phyloP scores from a whole-genome alignment of 768 basidiomycete genomes.

The Auricularia cornea region DNA sequence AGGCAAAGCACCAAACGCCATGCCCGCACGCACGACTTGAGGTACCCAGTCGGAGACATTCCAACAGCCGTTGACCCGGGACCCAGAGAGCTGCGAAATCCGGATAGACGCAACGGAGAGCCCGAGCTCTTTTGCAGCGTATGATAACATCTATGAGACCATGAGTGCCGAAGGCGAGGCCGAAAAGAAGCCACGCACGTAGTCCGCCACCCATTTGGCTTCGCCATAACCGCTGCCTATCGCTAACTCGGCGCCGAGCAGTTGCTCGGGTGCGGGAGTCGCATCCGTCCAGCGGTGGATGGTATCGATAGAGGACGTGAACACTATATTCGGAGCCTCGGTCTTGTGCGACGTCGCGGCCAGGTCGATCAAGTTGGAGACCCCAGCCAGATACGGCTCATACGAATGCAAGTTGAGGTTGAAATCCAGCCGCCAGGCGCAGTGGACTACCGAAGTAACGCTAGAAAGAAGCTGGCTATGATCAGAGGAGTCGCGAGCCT shows the following conservation, averaged over 20 bases:
- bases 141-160: neutral
- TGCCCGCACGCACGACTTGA: neutral
- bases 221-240: neutral
- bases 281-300: neutral
- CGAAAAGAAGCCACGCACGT: neutral
- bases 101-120: neutral
- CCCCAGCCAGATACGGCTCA: neutral
- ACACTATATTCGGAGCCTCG: neutral
- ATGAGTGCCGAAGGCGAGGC: neutral
- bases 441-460: neutral
- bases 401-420: neutral
- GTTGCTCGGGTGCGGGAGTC: neutral
- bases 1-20: neutral
- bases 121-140: neutral
- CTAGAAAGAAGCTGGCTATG: neutral
- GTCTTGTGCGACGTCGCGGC: neutral
- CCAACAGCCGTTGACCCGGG: neutral
- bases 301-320: neutral
- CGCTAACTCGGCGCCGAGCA: neutral
- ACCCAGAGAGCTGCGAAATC: constrained; percentile 1
- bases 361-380: neutral
- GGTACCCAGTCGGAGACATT: constrained; percentile 3
- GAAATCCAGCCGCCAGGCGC: neutral
- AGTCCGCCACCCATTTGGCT: neutral
- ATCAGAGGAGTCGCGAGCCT: neutral